These are phyloP conservation scores for Sphaerosporella brunnea DNA, from an alignment of 495 filamentous ascomycete genomes.

Conservation along the genomic window DNA sequence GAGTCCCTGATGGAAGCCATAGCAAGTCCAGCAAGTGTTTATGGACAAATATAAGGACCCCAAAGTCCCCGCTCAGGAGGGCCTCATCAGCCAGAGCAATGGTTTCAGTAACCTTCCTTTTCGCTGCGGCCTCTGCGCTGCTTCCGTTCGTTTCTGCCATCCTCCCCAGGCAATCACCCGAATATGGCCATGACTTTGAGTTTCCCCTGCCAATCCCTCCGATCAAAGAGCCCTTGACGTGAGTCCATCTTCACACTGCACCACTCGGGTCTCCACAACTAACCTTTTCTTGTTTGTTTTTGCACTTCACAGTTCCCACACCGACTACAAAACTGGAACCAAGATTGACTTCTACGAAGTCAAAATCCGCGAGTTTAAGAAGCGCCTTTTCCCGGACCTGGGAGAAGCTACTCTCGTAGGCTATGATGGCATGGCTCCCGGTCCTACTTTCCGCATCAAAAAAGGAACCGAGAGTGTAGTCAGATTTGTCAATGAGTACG, in stretches of 20 bases:
- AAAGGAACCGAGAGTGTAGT: constrained; percentile 35
- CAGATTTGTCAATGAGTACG: constrained; percentile 36
- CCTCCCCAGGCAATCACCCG: constrained; percentile 12
- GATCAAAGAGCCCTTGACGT: constrained; percentile 28
- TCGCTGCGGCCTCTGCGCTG: background rate
- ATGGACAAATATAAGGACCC: background rate
- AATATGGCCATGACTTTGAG: constrained; percentile 33
- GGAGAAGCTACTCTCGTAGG: constrained; percentile 32
- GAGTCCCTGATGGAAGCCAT: too few species aligned
- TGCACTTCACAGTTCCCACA: constrained; percentile 11
- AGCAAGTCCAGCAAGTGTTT: too few species aligned
- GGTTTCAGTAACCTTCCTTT: background rate
- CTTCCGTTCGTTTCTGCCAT: background rate
- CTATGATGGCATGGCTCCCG: constrained; percentile 39
- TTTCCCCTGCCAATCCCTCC: constrained; percentile 34
- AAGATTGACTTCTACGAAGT: constrained; percentile 33
- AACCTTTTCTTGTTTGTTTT: background rate
- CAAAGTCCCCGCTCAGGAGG: background rate
- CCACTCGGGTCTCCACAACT: background rate
- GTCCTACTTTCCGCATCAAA: constrained; percentile 34
- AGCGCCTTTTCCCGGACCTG: constrained; percentile 35
- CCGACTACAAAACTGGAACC: constrained; percentile 12
- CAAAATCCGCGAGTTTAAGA: constrained; percentile 32
- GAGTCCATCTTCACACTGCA: constrained; percentile 18
- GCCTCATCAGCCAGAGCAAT: background rate